Evolutionary conservation across 345 rosid species (phyloP).

Genomic region (Barbarea vulgaris): DNA sequence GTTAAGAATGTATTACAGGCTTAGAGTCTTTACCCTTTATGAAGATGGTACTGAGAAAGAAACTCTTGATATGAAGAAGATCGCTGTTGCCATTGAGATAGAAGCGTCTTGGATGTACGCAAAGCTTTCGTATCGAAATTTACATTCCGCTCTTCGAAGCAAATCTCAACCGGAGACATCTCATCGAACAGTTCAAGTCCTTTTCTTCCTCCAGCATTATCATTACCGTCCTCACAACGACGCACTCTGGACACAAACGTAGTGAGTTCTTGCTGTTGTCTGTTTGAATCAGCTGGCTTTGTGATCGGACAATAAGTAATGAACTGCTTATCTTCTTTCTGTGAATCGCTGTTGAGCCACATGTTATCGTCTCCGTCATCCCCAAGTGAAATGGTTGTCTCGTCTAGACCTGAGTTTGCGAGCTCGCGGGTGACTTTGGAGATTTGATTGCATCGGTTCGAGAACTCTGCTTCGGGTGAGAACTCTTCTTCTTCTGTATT

Average conservation of each 20-base stretch:
- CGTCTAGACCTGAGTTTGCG: conserved; percentile 34
- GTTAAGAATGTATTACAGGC: not conserved
- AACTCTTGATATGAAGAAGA: conserved; percentile 48
- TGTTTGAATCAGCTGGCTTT: conserved; percentile 19
- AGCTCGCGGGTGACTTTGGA: conserved; percentile 50
- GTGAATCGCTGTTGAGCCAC: conserved; percentile 50
- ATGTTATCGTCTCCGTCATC: conserved; percentile 37
- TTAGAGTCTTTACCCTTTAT: not conserved
- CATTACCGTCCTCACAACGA: conserved; percentile 22
- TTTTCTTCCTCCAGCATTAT: conserved; percentile 3
- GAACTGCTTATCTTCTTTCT: conserved; percentile 46
- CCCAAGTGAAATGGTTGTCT: conserved; percentile 34
- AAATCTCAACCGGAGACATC: conserved; percentile 56
- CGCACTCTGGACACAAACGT: conserved; percentile 51
- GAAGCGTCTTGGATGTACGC: conserved; percentile 42
- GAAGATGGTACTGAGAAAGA: conserved; percentile 33
- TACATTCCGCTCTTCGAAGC: conserved; percentile 41
- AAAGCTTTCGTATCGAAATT: conserved; percentile 39
- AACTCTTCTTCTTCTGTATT: conserved; percentile 45
- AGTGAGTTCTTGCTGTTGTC: conserved; percentile 28
- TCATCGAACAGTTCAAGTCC: conserved; percentile 52
- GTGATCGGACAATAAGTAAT: conserved; percentile 47
- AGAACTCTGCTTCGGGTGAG: conserved; percentile 52
- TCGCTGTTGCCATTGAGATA: conserved; percentile 47
- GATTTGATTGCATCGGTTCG: conserved; percentile 49